Conservation (phyloP, 2,329 filamentous ascomycete genomes). For the Colletotrichum sp. region DNA sequence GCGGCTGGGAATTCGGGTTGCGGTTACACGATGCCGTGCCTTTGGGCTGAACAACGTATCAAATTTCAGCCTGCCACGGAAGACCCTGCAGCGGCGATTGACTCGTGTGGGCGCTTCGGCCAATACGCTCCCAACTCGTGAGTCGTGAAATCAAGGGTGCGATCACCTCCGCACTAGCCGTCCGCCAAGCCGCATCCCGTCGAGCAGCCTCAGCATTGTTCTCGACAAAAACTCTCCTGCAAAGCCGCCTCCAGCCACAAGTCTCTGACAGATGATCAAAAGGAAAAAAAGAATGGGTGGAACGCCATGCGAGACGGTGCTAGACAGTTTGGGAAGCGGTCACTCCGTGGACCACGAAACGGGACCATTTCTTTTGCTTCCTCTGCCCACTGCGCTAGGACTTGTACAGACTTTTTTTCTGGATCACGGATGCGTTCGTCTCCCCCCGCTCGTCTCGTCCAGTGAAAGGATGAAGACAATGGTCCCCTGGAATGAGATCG, state of each 20-base stretch:
- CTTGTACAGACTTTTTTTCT: slow-evolving; percentile 9
- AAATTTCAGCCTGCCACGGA: background rate
- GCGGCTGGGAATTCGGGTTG: background rate
- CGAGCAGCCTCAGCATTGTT: background rate
- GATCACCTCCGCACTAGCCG: slow-evolving; percentile 2
- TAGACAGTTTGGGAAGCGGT: background rate
- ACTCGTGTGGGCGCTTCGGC: background rate
- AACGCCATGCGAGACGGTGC: background rate
- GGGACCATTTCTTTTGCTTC: background rate
- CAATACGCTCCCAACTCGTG: background rate
- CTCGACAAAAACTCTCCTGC: background rate
- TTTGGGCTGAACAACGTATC: background rate
- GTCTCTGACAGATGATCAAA: background rate
- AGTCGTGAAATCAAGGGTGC: slow-evolving; percentile 10
- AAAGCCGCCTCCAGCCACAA: slow-evolving; percentile 6
- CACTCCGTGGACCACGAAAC: background rate
- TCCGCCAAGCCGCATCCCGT: background rate
- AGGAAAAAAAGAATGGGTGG: background rate
- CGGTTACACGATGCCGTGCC: background rate
- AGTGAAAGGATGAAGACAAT: background rate
- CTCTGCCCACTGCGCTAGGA: background rate
- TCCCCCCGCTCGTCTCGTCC: slow-evolving; percentile 10
- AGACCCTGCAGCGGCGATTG: slow-evolving; percentile 10
- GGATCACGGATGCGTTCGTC: slow-evolving; percentile 15
- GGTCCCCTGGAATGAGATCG: slow-evolving; percentile 6